These are phyloP conservation scores for Mallotus japonicus DNA, from an alignment of 441 rosid species.

Conservation along the genomic window DNA sequence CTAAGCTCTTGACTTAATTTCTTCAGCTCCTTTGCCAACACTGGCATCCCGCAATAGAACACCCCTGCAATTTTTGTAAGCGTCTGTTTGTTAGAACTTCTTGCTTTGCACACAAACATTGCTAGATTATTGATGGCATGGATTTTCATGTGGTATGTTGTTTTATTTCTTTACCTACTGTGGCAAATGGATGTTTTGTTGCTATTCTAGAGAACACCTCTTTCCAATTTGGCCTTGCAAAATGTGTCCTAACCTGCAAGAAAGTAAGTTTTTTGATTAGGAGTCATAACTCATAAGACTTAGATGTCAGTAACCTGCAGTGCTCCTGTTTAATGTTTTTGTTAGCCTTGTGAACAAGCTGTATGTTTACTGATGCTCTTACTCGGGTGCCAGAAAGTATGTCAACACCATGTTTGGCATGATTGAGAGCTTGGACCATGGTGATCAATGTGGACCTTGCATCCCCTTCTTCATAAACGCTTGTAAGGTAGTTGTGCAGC, in stretches of 20 bases:
- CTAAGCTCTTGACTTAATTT: slow-evolving; percentile 66
- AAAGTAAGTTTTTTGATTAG: not conserved
- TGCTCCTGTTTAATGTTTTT: not conserved
- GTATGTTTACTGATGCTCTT: slow-evolving; percentile 22
- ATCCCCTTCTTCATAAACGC: slow-evolving; percentile 97
- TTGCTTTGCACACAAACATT: not conserved
- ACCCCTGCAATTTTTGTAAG: slow-evolving; percentile 58
- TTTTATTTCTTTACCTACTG: slow-evolving; percentile 54
- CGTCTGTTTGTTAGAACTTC: not conserved
- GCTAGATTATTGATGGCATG: not conserved
- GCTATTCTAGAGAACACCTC: slow-evolving; percentile 82
- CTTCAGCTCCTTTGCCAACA: slow-evolving; percentile 84
- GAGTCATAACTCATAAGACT: too few species aligned
- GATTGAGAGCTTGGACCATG: slow-evolving; percentile 96
- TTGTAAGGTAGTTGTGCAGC: slow-evolving; percentile 92
- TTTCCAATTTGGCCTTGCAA: slow-evolving; percentile 95
- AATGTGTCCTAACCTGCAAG: slow-evolving; percentile 91
- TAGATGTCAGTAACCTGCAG: not conserved
- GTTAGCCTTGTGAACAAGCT: too few species aligned
- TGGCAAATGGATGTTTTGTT: slow-evolving; percentile 73
- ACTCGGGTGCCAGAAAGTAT: slow-evolving; percentile 95
- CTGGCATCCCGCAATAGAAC: slow-evolving; percentile 92
- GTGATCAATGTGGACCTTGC: slow-evolving; percentile 94
- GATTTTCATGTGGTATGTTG: not conserved
- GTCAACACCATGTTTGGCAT: slow-evolving; percentile 97